A percentile compares a stretch with the other conserved stretches of the same genome.
These are phyloP conservation scores for Aspergillus cejpii DNA, from an alignment of 2,329 filamentous ascomycete species.

Conservation along the genomic window DNA sequence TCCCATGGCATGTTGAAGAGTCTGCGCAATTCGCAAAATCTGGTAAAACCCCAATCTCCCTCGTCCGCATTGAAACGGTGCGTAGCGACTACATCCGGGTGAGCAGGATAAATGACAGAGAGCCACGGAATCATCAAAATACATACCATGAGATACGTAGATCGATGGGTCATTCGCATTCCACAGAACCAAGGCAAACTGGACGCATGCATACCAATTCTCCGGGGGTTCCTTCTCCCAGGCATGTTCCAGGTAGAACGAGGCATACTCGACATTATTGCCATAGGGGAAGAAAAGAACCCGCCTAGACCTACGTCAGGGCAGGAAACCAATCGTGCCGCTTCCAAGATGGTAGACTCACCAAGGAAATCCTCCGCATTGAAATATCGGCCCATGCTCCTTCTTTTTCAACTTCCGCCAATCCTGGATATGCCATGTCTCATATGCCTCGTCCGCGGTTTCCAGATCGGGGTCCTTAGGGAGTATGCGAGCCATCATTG, in stretches of 20 bases:
- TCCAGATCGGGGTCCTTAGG: conserved; percentile 72
- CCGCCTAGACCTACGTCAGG: conserved; percentile 55
- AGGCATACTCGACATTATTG: conserved; percentile 88
- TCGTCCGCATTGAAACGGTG: conserved; percentile 96
- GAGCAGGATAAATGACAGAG: conserved; percentile 2
- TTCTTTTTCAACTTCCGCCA: conserved; percentile 73
- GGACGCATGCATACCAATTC: conserved; percentile 93
- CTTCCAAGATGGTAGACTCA: conserved; percentile 39
- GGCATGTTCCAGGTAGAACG: conserved; percentile 93
- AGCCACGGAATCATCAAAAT: background rate
- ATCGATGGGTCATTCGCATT: conserved; percentile 89
- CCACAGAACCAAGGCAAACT: conserved; percentile 90
- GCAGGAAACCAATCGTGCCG: background rate
- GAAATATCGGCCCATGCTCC: conserved; percentile 80
- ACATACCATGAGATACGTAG: conserved; percentile 62
- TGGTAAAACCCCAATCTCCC: conserved; percentile 97
- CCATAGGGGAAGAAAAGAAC: conserved; percentile 92
- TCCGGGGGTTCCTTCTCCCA: conserved; percentile 72
- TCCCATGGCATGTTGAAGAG: conserved; percentile 78
- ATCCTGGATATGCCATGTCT: conserved; percentile 82
- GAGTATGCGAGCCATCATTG: conserved; percentile 76
- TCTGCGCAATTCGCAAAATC: conserved; percentile 80
- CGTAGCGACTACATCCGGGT: conserved; percentile 56
- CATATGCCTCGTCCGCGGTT: conserved; percentile 64
- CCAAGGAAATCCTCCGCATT: conserved; percentile 84